A percentile compares a stretch with the other conserved stretches of the same genome.
These are phyloP conservation scores for Borovskyia barvae DNA, from an alignment of 208 protist species.

Conservation along the genomic window DNA sequence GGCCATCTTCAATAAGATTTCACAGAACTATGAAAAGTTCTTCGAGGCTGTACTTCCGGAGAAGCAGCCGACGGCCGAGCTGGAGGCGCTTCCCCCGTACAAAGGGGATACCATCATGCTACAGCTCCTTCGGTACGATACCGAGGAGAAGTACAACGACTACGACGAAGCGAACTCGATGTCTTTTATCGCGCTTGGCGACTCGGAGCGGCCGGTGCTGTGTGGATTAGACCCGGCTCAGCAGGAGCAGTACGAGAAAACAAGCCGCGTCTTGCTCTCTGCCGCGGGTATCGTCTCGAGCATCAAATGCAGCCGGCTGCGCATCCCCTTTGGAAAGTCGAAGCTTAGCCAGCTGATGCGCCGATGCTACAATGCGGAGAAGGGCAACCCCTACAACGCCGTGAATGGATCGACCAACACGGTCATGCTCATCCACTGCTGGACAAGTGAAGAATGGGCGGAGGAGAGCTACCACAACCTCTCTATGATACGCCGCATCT, in stretches of 20 bases:
- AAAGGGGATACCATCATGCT: constrained; percentile 82
- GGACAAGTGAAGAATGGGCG: constrained; percentile 74
- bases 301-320: constrained; percentile 89
- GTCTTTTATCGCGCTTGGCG: constrained; percentile 78
- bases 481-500: constrained; percentile 80
- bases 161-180: constrained; percentile 86
- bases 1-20: constrained; percentile 55
- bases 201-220: constrained; percentile 84
- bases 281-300: constrained; percentile 83
- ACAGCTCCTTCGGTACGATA: constrained; percentile 80
- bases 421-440: constrained; percentile 81
- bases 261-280: constrained; percentile 70
- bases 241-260: constrained; percentile 72
- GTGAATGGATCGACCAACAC: constrained; percentile 79
- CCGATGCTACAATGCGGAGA: constrained; percentile 89
- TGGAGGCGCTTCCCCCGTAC: constrained; percentile 86
- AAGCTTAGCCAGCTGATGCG: constrained; percentile 89
- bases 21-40: constrained; percentile 70
- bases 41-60: constrained; percentile 79
- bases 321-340: constrained; percentile 92
- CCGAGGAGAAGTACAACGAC: constrained; percentile 52
- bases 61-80: constrained; percentile 73
- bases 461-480: constrained; percentile 89
- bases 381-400: constrained; percentile 66
- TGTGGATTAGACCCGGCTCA: constrained; percentile 77